phyloP scores from a whole-genome alignment of 176 grass and related monocot genomes.

The Zoysia pacifica region DNA sequence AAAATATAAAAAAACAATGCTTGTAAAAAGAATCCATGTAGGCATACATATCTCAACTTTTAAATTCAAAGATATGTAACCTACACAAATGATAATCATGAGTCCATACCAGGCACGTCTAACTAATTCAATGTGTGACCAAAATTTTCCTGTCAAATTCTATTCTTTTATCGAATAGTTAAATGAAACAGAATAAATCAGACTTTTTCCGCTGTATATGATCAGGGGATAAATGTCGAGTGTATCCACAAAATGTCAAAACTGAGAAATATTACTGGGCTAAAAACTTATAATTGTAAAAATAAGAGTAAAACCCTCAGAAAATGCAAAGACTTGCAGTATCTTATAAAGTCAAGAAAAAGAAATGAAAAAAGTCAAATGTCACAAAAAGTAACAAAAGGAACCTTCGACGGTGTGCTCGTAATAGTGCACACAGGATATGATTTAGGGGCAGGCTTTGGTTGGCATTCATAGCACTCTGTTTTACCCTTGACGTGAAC shows the following conservation, averaged over 20 bases:
- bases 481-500: conserved; percentile 98
- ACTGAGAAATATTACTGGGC: too few species aligned
- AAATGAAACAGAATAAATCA: not conserved
- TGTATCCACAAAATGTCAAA: too few species aligned
- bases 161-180: not conserved
- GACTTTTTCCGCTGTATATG: too few species aligned
- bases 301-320: not conserved
- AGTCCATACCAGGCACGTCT: not conserved
- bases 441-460: conserved; percentile 87
- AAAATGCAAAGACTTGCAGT: not conserved
- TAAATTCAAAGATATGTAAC: not conserved
- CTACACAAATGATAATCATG: not conserved
- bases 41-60: too few species aligned
- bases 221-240: too few species aligned
- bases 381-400: not conserved
- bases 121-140: conserved; percentile 9
- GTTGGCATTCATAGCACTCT: conserved; percentile 96
- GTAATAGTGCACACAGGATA: conserved; percentile 99
- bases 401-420: conserved; percentile 95
- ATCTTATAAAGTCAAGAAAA: not conserved
- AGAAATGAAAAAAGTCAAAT: not conserved
- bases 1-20: too few species aligned
- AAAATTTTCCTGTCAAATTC: not conserved
- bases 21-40: too few species aligned
- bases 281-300: conserved; percentile 1